Base-by-base conservation (phyloP, 805 yeast genomes). In the Pichia cabralensis region DNA sequence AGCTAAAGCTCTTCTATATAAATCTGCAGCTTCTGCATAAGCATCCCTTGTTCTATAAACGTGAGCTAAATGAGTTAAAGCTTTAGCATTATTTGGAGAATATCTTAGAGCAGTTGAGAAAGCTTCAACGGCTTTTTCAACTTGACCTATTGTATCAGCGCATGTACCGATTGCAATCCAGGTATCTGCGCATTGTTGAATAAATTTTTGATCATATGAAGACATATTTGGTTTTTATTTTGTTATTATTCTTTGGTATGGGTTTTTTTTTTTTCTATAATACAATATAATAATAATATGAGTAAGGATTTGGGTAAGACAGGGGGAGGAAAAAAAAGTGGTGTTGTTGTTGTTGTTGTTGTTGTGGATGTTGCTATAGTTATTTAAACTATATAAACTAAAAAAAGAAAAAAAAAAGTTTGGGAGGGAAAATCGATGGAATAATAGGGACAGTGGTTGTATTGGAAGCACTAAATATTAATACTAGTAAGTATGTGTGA, bases 11-110 rank as follows among this genome's bases (percentile, higher is more conserved):
- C 85, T 72, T 58, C 89, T 94, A 60, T 85, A 89, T 43, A 85
- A 70, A 55, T 92, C 97, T 11, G 95, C 94, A 12, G 97, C 97
- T 55, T 85, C 84, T 45, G 84, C 81, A 50, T 86, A 92, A 56
- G 83, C 82, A 55, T 89, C 96, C 41, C 88, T 68, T 14, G 88
- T 76, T 35, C 96, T 74, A 59, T 85, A 89, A 21, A 86, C 69
- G 55, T 84, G 85, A 31, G 96, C 97, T 42, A 89, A 61, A 34
- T 85, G 80, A 30, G 88, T 80, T 41, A 89, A 64, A 2, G 92
- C 89, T 37, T 81, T 84, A 2, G 94, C 77, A 41, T 85, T 80
- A 57, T 81, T 79, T 23, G 95, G 96, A 26, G 81, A 74, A 56
- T 82, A 85, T 50, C 88, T 74, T 40, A 92, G 65, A 8, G 95